Percentiles rank a stretch among this genome's conserved stretches.
Evolutionary conservation across 2,329 filamentous ascomycete genomes (phyloP).

Genomic region (Xylariaceae sp.): DNA sequence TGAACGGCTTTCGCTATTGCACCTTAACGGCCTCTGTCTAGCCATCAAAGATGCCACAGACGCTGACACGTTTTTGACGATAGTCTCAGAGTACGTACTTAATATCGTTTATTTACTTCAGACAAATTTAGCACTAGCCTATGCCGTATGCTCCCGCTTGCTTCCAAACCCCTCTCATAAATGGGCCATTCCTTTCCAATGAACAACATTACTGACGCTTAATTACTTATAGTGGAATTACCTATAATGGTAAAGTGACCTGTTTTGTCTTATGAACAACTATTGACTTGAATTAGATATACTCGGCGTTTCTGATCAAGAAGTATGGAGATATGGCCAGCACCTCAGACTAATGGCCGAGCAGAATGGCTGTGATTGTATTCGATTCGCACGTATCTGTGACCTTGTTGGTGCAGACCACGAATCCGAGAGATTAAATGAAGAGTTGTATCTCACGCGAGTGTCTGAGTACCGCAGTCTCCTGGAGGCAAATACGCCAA

Average conservation of each 20-base stretch:
- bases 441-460: slow-evolving; percentile 14
- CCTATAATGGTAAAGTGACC: slow-evolving; percentile 18
- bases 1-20: slow-evolving; percentile 23
- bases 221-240: too few relatives aligned
- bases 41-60: slow-evolving; percentile 22
- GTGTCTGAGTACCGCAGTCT: slow-evolving; percentile 17
- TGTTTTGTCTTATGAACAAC: background rate
- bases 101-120: too few relatives aligned
- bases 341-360: slow-evolving; percentile 19
- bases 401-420: slow-evolving; percentile 21
- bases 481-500: slow-evolving; percentile 17
- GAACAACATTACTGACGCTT: too few relatives aligned
- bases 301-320: slow-evolving; percentile 23
- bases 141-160: too few relatives aligned
- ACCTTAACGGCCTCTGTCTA: slow-evolving; percentile 25
- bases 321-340: slow-evolving; percentile 25
- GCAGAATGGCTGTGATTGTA: slow-evolving; percentile 14
- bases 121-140: too few relatives aligned
- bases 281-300: slow-evolving; percentile 18
- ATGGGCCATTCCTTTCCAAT: too few relatives aligned
- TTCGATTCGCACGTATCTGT: slow-evolving; percentile 25
- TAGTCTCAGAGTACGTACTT: slow-evolving; percentile 27
- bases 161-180: too few relatives aligned
- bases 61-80: slow-evolving; percentile 18
- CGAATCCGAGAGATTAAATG: slow-evolving; percentile 13